Evolutionary conservation across 805 yeast genomes (phyloP), one percentile per base, ranked within the genome.

Genomic region (Candida sphagnicola): DNA sequence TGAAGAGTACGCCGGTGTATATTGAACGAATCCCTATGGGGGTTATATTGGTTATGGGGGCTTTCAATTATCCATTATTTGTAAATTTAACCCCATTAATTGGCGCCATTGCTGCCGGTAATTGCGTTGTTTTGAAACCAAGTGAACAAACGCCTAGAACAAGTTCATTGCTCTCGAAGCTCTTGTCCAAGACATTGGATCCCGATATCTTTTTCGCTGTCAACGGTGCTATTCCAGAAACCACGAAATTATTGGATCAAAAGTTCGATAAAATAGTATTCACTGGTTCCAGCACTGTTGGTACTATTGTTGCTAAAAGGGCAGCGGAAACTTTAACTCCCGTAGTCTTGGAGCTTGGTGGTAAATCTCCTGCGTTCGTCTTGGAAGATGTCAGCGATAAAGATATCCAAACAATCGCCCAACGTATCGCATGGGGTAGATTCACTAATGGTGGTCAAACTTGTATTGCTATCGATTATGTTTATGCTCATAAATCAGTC

Each of bases 281-380:
- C 60, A 90, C 98, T 3, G 98, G 98, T n/a, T 80, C 85, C 28
- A 72, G 75, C 15, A 55, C 57, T 16, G 95, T 89, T 21, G 98
- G 96, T 16, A 77, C 73, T 25, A 77, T 86, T 37, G 78, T 91
- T 24, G 82, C 90, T 17, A 65, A 70, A 42, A 83, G 84, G 33
- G 96, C 96, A 1, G 93, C 91, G n/a, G 79, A 85, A 61, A 74
- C 76, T 15, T 69, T 89, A 48, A 86, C 95, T 1, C 97, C 97
- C 0, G 74, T 74, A 8, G 62, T 85, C 5, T 70, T 90, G 44
- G 98, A 90, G 61, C 69, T 90, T 32, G 97, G 98, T 38, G 98
- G 98, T 4, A 90, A 90, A 59, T 82, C 91, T 5, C 98, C 98
- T 0, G 85, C 77, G 1, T 73, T 89, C 49, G 65, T 90, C 8